phyloP scores from a whole-genome alignment of 129 eudicot genomes.

The Chrysanthemum lavandulifolium region DNA sequence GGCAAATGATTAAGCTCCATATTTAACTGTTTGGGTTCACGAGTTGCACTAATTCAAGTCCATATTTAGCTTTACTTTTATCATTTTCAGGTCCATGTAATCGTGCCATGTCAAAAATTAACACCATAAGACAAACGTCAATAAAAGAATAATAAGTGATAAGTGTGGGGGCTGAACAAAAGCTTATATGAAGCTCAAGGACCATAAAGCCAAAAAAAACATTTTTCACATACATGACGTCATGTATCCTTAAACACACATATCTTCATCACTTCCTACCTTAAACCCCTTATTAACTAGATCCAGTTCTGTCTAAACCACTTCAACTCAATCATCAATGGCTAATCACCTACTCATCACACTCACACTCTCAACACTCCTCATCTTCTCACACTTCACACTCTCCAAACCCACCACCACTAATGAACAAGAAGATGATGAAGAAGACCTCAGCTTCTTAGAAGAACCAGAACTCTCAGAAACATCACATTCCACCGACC shows the following conservation, averaged over 20 bases:
- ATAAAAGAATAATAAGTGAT: too few relatives aligned
- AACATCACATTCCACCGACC: slow-evolving; percentile 17
- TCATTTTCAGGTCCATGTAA: too few relatives aligned
- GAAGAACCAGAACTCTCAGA: slow-evolving; percentile 53
- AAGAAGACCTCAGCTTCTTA: slow-evolving; percentile 80
- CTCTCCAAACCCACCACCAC: slow-evolving; percentile 30
- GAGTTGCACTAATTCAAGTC: too few relatives aligned
- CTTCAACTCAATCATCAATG: slow-evolving; percentile 32
- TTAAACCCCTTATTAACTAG: slow-evolving; percentile 1
- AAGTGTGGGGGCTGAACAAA: not conserved
- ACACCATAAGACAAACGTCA: too few relatives aligned
- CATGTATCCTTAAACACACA: not conserved
- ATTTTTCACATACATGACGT: not conserved
- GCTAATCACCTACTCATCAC: slow-evolving; percentile 46
- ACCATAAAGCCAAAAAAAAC: not conserved
- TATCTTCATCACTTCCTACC: not conserved
- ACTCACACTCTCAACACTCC: slow-evolving; percentile 43
- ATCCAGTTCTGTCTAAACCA: not conserved
- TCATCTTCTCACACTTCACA: slow-evolving; percentile 51
- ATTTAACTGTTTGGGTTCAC: too few relatives aligned
- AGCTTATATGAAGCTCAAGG: not conserved
- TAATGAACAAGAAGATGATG: slow-evolving; percentile 41
- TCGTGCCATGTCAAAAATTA: too few relatives aligned
- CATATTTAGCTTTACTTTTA: too few relatives aligned
- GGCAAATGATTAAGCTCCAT: too few relatives aligned